These are phyloP conservation scores for Echites panduratus DNA, from an alignment of 257 asterid genomes.

Conservation along the genomic window DNA sequence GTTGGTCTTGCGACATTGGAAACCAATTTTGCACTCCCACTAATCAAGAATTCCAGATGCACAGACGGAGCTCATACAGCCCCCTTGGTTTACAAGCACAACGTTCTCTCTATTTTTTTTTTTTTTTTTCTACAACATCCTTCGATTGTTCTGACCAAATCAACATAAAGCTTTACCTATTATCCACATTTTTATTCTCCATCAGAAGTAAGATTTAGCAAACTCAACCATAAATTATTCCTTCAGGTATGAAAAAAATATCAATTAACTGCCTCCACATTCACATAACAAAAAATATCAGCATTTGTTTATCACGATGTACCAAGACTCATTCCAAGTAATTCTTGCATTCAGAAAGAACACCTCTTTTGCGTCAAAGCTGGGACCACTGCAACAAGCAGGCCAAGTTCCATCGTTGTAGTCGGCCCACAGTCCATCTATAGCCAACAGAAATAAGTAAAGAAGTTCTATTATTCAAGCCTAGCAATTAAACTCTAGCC, in stretches of 20 bases:
- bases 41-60: background rate
- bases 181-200: background rate
- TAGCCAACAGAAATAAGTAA: constrained; percentile 17
- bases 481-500: background rate
- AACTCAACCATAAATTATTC: background rate
- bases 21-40: background rate
- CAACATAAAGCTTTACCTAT: background rate
- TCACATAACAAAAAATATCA: too few relatives aligned
- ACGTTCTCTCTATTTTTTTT: background rate
- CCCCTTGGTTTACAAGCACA: background rate
- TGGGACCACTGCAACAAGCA: constrained; percentile 68
- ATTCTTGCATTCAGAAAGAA: background rate
- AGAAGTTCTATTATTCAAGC: background rate
- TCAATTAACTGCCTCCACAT: too few relatives aligned
- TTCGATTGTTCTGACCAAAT: too few relatives aligned
- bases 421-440: constrained; percentile 96
- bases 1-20: background rate
- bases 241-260: too few relatives aligned
- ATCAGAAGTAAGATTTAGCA: background rate
- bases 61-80: background rate
- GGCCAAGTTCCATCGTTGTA: constrained; percentile 97
- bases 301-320: too few relatives aligned
- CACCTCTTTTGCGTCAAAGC: constrained; percentile 62
- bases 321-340: background rate
- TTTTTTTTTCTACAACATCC: background rate